These are phyloP conservation scores for Dalbergia cultrata DNA, from an alignment of 306 rosid species.

Conservation along the genomic window DNA sequence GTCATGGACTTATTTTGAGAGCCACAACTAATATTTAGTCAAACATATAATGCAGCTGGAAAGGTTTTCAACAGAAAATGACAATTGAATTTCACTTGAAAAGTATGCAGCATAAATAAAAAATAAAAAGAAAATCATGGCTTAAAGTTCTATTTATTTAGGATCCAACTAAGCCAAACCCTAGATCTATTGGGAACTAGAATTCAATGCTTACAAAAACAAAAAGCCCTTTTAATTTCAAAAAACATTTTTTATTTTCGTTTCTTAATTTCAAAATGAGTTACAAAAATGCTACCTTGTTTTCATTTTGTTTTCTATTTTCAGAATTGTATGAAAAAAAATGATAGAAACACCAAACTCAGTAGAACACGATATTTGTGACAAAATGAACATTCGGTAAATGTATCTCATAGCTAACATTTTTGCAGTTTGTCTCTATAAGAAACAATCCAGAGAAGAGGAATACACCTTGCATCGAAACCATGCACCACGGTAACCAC, in stretches of 20 bases:
- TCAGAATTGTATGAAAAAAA: neutral
- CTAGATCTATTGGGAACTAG: neutral
- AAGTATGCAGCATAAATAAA: neutral
- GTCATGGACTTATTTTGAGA: slow-evolving; percentile 6
- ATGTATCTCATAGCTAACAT: neutral
- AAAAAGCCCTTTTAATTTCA: too few species aligned
- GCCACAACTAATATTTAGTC: neutral
- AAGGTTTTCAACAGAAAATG: slow-evolving; percentile 6
- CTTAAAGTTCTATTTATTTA: neutral
- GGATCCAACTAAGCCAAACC: neutral
- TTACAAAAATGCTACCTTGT: too few species aligned
- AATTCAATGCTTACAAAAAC: neutral
- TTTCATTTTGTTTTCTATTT: too few species aligned
- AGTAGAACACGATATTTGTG: neutral
- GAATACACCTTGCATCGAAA: slow-evolving; percentile 79
- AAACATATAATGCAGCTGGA: neutral
- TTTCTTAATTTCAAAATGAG: too few species aligned
- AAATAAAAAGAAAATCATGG: neutral
- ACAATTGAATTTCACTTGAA: neutral
- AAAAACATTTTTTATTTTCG: too few species aligned
- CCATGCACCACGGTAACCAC: slow-evolving; percentile 92
- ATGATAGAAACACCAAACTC: slow-evolving; percentile 4
- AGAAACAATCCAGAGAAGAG: neutral
- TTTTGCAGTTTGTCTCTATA: neutral
- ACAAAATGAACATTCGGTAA: slow-evolving; percentile 3